phyloP scores from a whole-genome alignment of 805 yeast species.

The Tetrapisispora taiwanensis region DNA sequence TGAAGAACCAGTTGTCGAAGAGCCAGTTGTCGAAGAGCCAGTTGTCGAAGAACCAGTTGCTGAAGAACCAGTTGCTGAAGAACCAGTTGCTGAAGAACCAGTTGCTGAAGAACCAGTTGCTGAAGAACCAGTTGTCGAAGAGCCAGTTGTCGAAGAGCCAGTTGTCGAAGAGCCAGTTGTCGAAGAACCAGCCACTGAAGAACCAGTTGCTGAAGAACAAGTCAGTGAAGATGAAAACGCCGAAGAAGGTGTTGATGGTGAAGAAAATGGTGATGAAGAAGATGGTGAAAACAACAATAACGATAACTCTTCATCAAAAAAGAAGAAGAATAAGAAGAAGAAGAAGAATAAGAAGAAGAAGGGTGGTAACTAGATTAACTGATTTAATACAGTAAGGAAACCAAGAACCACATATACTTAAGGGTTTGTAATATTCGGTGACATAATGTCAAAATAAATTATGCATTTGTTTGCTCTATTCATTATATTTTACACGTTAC shows the following conservation, averaged over 20 bases:
- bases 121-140: slow-evolving; percentile 6
- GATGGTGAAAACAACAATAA: slow-evolving; percentile 3
- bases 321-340: slow-evolving; percentile 3
- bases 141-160: slow-evolving; percentile 5
- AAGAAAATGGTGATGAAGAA: slow-evolving; percentile 3
- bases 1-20: slow-evolving; percentile 6
- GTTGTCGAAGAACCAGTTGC: slow-evolving; percentile 3
- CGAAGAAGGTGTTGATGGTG: slow-evolving; percentile 2
- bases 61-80: slow-evolving; percentile 4
- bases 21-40: slow-evolving; percentile 4
- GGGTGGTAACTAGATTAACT: slow-evolving; percentile 3
- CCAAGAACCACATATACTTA: neutral
- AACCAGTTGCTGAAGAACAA: neutral
- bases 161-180: slow-evolving; percentile 5
- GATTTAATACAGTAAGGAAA: neutral
- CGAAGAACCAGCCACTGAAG: slow-evolving; percentile 5
- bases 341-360: slow-evolving; percentile 4
- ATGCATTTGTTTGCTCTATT: neutral
- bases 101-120: slow-evolving; percentile 5
- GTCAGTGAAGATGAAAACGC: slow-evolving; percentile 1
- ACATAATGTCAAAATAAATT: neutral
- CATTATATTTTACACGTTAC: too few relatives aligned
- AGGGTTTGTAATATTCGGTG: neutral
- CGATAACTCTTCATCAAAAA: neutral
- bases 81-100: slow-evolving; percentile 4